phyloP scores from a whole-genome alignment of 2,329 filamentous ascomycete species.

The Aureobasidium vineae region DNA sequence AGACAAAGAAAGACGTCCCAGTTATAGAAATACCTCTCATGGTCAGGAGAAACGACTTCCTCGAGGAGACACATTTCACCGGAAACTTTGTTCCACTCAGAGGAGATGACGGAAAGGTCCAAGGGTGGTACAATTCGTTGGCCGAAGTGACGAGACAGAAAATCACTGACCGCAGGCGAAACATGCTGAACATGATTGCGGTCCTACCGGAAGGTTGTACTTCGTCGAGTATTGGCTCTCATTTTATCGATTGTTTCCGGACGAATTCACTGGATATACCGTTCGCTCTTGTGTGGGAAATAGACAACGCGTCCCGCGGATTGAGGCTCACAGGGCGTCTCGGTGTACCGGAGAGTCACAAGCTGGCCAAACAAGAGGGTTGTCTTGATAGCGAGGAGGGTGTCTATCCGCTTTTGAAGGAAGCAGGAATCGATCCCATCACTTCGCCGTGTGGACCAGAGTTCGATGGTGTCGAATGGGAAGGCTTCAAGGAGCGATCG shows the following conservation, averaged over 20 bases:
- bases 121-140: conserved; percentile 28
- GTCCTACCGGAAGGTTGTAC: background rate
- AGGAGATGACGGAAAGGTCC: conserved; percentile 19
- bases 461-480: conserved; percentile 31
- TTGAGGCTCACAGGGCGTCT: background rate
- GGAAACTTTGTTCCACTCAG: conserved; percentile 28
- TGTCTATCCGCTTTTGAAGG: background rate
- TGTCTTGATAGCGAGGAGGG: background rate
- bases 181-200: conserved; percentile 22
- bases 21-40: conserved; percentile 27
- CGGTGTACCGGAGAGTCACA: conserved; percentile 4
- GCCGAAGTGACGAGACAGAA: conserved; percentile 28
- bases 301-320: background rate
- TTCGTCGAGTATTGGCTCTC: background rate
- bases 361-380: background rate
- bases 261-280: conserved; percentile 15
- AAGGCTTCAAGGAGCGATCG: conserved; percentile 31
- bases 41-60: conserved; percentile 25
- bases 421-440: background rate
- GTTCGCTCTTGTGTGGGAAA: conserved; percentile 1
- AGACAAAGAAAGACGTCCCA: conserved; percentile 17
- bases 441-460: conserved; percentile 2
- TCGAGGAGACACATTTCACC: conserved; percentile 28
- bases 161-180: conserved; percentile 27
- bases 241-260: conserved; percentile 4